Evolutionary conservation across 495 filamentous ascomycete species (phyloP).

Genomic region (Entonaema liquescens): DNA sequence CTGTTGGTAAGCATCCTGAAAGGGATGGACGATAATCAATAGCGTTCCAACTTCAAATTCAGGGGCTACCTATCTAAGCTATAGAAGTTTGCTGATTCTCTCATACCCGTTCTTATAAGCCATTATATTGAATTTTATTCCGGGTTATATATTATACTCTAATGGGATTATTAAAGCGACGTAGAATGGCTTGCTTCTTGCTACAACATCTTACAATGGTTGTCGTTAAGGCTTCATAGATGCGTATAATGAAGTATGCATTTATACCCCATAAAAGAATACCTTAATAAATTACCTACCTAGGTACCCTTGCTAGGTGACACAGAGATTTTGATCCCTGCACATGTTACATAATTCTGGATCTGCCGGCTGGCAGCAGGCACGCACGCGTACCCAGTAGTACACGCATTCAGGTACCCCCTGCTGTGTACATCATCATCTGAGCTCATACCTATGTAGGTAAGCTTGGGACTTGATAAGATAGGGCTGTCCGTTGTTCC

Average conservation of each 20-base stretch:
- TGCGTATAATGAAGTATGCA: not conserved
- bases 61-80: not conserved
- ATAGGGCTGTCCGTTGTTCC: slow-evolving; percentile 24
- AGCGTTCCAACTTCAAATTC: not conserved
- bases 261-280: not conserved
- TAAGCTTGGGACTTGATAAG: slow-evolving; percentile 15
- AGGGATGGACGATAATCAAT: too few species aligned
- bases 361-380: not conserved
- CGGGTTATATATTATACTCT: too few species aligned
- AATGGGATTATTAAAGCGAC: too few species aligned
- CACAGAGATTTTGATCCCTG: not conserved
- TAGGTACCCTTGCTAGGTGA: not conserved
- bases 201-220: not conserved
- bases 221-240: not conserved
- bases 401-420: not conserved
- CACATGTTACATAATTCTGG: not conserved
- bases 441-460: not conserved
- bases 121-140: too few species aligned
- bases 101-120: not conserved
- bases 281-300: too few species aligned
- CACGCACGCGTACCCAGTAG: not conserved
- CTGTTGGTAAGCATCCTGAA: too few species aligned
- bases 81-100: not conserved
- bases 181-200: too few species aligned
- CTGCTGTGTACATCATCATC: not conserved